A percentile compares a stretch with the other conserved stretches of the same genome.
phyloP scores from a whole-genome alignment of 2,329 filamentous ascomycete species.

The Phyllosticta citrichinensis region DNA sequence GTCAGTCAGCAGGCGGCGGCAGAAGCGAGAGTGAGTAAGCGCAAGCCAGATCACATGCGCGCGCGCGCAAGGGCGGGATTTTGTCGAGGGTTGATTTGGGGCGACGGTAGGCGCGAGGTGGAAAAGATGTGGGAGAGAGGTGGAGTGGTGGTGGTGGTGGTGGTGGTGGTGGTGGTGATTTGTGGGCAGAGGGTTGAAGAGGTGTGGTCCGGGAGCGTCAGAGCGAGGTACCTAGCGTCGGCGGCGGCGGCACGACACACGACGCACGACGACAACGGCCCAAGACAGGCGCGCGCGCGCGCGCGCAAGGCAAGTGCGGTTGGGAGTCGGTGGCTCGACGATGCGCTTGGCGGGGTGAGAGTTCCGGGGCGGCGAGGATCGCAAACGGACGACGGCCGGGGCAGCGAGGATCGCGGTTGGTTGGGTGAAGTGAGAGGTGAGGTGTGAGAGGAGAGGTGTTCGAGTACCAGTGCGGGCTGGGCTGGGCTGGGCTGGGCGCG shows the following conservation, averaged over 20 bases:
- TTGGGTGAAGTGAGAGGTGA: background rate
- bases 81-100: slow-evolving; percentile 2
- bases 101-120: background rate
- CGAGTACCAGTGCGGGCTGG: too few species aligned
- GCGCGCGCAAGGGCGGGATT: slow-evolving; percentile 19
- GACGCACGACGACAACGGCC: background rate
- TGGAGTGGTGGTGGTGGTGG: background rate
- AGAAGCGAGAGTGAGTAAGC: slow-evolving; percentile 15
- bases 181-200: background rate
- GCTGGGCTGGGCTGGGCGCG: too few species aligned
- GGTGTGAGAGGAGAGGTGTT: slow-evolving; percentile 1
- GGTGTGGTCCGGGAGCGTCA: background rate
- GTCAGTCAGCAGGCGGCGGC: slow-evolving; percentile 4
- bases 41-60: slow-evolving; percentile 23
- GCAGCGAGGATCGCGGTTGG: background rate
- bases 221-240: background rate
- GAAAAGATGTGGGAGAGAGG: background rate
- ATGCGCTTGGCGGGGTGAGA: background rate
- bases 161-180: too few species aligned
- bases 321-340: slow-evolving; percentile 1
- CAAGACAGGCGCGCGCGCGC: background rate
- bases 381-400: background rate
- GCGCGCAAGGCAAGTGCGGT: background rate
- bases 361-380: background rate
- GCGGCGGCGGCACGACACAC: background rate